Evolutionary conservation across 257 asterid species (phyloP).

Genomic region (Hygrophila difformis): DNA sequence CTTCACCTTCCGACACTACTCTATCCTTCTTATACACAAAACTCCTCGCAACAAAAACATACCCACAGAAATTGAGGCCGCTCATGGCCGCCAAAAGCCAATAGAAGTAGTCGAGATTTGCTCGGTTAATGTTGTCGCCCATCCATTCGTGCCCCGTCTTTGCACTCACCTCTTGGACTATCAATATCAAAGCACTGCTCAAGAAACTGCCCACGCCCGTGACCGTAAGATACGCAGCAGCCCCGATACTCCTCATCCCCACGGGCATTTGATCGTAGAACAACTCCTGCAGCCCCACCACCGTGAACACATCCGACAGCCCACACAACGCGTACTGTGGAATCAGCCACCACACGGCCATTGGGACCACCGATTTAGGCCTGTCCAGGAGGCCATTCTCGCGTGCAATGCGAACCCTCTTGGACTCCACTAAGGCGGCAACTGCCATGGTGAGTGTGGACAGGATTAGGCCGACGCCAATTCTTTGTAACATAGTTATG

Average conservation of each 20-base stretch:
- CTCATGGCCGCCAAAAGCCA: conserved; percentile 39
- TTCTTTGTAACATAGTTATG: conserved; percentile 48
- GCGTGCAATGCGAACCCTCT: conserved; percentile 22
- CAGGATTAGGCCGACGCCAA: conserved; percentile 29
- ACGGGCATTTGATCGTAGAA: conserved; percentile 48
- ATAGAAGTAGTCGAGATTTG: conserved; percentile 31
- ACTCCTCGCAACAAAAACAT: conserved; percentile 19
- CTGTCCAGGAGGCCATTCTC: conserved; percentile 19
- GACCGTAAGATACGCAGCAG: conserved; percentile 34
- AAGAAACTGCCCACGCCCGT: conserved; percentile 37
- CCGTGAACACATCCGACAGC: conserved; percentile 33
- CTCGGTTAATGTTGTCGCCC: conserved; percentile 30
- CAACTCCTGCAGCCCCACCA: conserved; percentile 44
- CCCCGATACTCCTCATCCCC: conserved; percentile 40
- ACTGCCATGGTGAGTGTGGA: conserved; percentile 31
- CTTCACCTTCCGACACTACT: no score
- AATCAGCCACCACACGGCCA: conserved; percentile 36
- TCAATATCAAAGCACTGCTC: conserved; percentile 29
- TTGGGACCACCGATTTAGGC: conserved; percentile 23
- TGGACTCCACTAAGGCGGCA: conserved; percentile 29
- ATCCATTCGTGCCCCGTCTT: conserved; percentile 32
- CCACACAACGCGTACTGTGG: conserved; percentile 42
- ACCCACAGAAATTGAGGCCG: conserved; percentile 25
- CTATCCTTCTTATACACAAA: conserved; percentile 20
- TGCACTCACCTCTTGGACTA: conserved; percentile 26